These are phyloP conservation scores for Hypoxylon sp. DNA, from an alignment of 2,329 filamentous ascomycete genomes.

Conservation along the genomic window DNA sequence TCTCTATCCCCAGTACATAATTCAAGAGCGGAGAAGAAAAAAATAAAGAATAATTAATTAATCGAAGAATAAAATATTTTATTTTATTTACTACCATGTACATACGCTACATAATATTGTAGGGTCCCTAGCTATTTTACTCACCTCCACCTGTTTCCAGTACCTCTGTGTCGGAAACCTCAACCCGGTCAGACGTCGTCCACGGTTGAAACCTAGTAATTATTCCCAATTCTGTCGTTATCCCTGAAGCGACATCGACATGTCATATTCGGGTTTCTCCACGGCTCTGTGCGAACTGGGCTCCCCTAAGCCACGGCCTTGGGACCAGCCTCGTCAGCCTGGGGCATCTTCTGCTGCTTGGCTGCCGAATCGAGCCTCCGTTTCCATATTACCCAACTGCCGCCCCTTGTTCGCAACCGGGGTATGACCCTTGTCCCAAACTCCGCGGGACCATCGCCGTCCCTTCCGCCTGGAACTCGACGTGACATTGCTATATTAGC, in stretches of 20 bases:
- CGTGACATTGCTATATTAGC: constrained; percentile 20
- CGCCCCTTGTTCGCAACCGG: constrained; percentile 14
- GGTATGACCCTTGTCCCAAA: constrained; percentile 13
- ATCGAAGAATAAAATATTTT: constrained; percentile 20
- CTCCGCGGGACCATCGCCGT: constrained; percentile 26
- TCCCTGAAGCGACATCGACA: constrained; percentile 34
- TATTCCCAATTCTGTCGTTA: constrained; percentile 2
- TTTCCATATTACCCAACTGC: constrained; percentile 18
- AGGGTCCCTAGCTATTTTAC: constrained; percentile 1
- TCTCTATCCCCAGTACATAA: neutral
- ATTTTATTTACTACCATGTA: constrained; percentile 10
- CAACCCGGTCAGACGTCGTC: constrained; percentile 18
- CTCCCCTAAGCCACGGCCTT: constrained; percentile 34
- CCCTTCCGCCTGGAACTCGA: constrained; percentile 38
- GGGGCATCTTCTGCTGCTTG: constrained; percentile 6
- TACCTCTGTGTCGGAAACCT: constrained; percentile 23
- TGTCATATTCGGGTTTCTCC: constrained; percentile 26
- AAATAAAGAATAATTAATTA: constrained; percentile 26
- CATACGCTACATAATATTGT: no score
- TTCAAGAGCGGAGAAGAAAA: constrained; percentile 6
- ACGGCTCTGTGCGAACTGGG: constrained; percentile 23
- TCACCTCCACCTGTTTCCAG: constrained; percentile 12
- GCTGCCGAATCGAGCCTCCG: constrained; percentile 11
- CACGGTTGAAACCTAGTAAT: constrained; percentile 7
- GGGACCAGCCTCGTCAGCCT: constrained; percentile 29